Percentiles rank a stretch among this genome's conserved stretches.
phyloP scores from a whole-genome alignment of 2,329 filamentous ascomycete genomes.

The Alternaria sp. region DNA sequence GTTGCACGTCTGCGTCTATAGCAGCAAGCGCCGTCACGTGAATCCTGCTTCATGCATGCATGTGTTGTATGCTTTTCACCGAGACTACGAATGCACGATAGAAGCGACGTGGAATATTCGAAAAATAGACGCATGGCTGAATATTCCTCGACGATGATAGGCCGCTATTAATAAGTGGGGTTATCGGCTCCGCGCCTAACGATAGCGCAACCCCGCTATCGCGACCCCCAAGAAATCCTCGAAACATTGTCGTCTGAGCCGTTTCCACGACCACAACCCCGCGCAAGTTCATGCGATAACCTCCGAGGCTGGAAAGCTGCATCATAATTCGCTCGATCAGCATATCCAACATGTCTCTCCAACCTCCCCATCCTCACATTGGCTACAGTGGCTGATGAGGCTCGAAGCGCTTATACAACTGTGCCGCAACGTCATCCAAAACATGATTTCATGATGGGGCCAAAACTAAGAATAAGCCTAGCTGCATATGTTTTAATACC shows the following conservation, averaged over 20 bases:
- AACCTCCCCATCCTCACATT: constrained; percentile 6
- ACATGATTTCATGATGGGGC: constrained; percentile 35
- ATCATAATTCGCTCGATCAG: constrained; percentile 16
- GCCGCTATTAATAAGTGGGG: constrained; percentile 24
- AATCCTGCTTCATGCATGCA: constrained; percentile 5
- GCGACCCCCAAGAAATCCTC: constrained; percentile 17
- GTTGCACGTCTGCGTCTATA: not conserved
- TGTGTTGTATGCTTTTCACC: constrained; percentile 3
- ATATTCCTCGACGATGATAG: constrained; percentile 15
- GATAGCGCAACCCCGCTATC: constrained; percentile 22
- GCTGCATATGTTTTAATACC: constrained; percentile 31
- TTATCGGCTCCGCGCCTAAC: constrained; percentile 29
- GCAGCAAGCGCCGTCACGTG: constrained; percentile 3
- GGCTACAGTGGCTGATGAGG: constrained; percentile 26
- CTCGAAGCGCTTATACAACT: constrained; percentile 35
- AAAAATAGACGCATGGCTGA: constrained; percentile 16
- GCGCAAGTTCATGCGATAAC: constrained; percentile 17
- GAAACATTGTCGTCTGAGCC: constrained; percentile 12
- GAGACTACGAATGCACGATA: constrained; percentile 12
- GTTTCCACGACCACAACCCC: constrained; percentile 11
- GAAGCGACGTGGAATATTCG: constrained; percentile 10
- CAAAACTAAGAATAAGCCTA: constrained; percentile 36
- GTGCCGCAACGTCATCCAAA: constrained; percentile 34
- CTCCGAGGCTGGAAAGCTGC: not conserved
- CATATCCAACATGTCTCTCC: constrained; percentile 18